Conservation (phyloP, 805 yeast genomes). For the Sugiyamaella americana region DNA sequence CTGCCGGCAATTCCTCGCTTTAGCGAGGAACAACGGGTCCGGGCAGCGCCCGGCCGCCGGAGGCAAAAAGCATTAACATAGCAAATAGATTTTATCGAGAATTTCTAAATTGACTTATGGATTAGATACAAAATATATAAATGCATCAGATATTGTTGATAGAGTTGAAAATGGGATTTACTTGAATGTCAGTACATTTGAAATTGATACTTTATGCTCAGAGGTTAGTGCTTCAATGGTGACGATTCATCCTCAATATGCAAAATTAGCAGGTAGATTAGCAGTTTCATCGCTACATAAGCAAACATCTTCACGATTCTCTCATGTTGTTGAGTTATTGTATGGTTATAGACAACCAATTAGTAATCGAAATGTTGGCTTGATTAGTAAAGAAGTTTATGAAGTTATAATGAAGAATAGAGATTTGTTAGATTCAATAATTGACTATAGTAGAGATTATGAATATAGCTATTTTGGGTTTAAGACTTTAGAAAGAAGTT, state of each 20-base stretch:
- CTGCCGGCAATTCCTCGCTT: neutral
- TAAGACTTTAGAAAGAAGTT: constrained; percentile 76
- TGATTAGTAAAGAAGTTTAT: constrained; percentile 57
- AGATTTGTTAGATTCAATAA: constrained; percentile 57
- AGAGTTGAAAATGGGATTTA: constrained; percentile 56
- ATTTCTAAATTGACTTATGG: neutral
- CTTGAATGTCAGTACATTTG: constrained; percentile 87
- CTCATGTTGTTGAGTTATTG: constrained; percentile 60
- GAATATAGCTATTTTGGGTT: constrained; percentile 77
- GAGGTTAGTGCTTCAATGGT: constrained; percentile 96
- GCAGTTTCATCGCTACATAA: constrained; percentile 85
- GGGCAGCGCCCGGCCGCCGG: too few relatives aligned
- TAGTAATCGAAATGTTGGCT: constrained; percentile 52
- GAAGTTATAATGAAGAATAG: constrained; percentile 52
- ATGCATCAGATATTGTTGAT: constrained; percentile 5
- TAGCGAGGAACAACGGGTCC: constrained; percentile 1
- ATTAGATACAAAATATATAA: neutral
- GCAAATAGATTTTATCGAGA: too few relatives aligned
- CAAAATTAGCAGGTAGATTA: constrained; percentile 74
- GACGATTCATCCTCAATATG: constrained; percentile 92
- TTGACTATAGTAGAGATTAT: constrained; percentile 64
- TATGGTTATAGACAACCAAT: constrained; percentile 67
- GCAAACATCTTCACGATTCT: constrained; percentile 74
- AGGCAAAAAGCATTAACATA: neutral
- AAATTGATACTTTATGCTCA: constrained; percentile 61